These are phyloP conservation scores for Endoconidiophora polonica DNA, from an alignment of 2,329 filamentous ascomycete genomes.

Conservation along the genomic window DNA sequence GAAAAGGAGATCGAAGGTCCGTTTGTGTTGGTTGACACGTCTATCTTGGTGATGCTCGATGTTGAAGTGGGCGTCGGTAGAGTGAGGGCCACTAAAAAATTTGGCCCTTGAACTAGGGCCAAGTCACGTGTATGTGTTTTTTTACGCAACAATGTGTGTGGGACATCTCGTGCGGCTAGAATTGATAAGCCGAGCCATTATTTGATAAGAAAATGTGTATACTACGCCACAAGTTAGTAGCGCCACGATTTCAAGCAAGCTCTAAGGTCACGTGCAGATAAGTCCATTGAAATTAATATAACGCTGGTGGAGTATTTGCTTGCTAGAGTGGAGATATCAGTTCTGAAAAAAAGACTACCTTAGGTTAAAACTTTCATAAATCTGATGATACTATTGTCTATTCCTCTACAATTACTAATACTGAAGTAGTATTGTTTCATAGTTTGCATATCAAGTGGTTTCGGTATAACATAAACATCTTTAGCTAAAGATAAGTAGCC, in stretches of 20 bases:
- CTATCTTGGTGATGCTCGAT: slow-evolving; percentile 13
- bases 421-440: no score
- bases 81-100: slow-evolving; percentile 16
- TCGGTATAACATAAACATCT: no score
- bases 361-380: no score
- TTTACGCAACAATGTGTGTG: slow-evolving; percentile 12
- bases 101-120: slow-evolving; percentile 14
- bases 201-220: neutral
- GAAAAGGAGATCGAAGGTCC: slow-evolving; percentile 20
- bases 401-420: no score
- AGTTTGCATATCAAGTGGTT: no score
- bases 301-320: no score
- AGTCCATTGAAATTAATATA: no score
- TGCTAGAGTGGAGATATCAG: no score
- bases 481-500: no score
- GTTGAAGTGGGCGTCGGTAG: slow-evolving; percentile 13
- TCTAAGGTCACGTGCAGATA: no score
- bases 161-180: slow-evolving; percentile 5
- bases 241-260: neutral
- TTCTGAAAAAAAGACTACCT: no score
- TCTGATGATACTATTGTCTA: no score
- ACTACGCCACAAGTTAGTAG: neutral
- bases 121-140: slow-evolving; percentile 12
- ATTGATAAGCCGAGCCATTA: slow-evolving; percentile 2
- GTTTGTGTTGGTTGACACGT: slow-evolving; percentile 19